Conservation (phyloP, 2,329 filamentous ascomycete species). For the Nemania sp. region DNA sequence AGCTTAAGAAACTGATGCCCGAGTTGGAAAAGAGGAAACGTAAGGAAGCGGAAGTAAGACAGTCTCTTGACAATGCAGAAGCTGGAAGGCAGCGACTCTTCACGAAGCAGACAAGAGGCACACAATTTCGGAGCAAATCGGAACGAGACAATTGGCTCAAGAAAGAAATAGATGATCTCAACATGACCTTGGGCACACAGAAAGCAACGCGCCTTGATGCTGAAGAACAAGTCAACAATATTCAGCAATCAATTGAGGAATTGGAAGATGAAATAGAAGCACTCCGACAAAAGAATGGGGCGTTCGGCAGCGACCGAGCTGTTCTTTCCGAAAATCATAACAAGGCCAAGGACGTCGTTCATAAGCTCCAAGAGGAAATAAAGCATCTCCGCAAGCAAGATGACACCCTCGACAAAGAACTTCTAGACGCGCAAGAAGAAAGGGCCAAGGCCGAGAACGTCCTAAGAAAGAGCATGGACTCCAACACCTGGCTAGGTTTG, state of each 20-base stretch:
- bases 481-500: conserved; percentile 82
- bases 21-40: conserved; percentile 74
- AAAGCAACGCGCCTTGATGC: conserved; percentile 85
- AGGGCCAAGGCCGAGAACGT: conserved; percentile 76
- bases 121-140: conserved; percentile 83
- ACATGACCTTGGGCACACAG: conserved; percentile 74
- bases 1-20: conserved; percentile 76
- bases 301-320: conserved; percentile 75
- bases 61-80: conserved; percentile 76
- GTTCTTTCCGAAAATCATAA: conserved; percentile 75
- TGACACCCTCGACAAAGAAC: conserved; percentile 79
- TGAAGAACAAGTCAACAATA: conserved; percentile 75
- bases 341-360: conserved; percentile 75
- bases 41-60: conserved; percentile 71
- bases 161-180: conserved; percentile 79
- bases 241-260: conserved; percentile 71
- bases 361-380: conserved; percentile 81
- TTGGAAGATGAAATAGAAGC: conserved; percentile 74
- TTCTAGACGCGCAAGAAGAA: conserved; percentile 76
- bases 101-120: conserved; percentile 87
- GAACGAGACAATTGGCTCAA: conserved; percentile 85
- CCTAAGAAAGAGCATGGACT: conserved; percentile 85
- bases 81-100: conserved; percentile 78
- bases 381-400: conserved; percentile 89
- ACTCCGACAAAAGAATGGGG: conserved; percentile 74